A percentile compares a stretch with the other conserved stretches of the same genome.
Evolutionary conservation across 768 basidiomycete genomes (phyloP).

Genomic region (Phaeotremella fagi): DNA sequence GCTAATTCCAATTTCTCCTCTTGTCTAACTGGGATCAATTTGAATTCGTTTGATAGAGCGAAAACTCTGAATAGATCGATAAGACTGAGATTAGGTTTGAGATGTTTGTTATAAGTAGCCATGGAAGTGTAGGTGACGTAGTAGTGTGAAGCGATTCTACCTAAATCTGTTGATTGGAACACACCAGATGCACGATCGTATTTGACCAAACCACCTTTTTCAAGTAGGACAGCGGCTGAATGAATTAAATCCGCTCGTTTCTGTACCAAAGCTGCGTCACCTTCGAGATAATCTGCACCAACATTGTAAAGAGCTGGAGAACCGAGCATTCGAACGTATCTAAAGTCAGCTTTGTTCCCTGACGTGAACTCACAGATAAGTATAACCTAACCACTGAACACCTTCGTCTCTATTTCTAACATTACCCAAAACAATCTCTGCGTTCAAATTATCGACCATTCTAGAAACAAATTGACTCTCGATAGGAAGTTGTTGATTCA

Average conservation of each 20-base stretch:
- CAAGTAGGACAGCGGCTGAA: constrained; percentile 84
- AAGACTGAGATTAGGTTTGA: constrained; percentile 76
- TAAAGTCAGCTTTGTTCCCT: constrained; percentile 41
- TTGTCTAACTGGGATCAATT: constrained; percentile 63
- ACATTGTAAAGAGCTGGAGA: constrained; percentile 83
- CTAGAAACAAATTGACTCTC: constrained; percentile 90
- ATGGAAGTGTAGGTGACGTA: constrained; percentile 94
- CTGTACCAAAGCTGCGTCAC: constrained; percentile 74
- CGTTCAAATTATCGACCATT: constrained; percentile 91
- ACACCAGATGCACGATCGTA: constrained; percentile 83
- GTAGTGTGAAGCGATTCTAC: constrained; percentile 89
- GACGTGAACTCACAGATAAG: constrained; percentile 68
- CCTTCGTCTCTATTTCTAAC: constrained; percentile 94
- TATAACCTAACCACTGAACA: constrained; percentile 94
- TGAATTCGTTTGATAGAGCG: constrained; percentile 92
- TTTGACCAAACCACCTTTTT: constrained; percentile 90
- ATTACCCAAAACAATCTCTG: constrained; percentile 91
- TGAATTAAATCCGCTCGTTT: constrained; percentile 87
- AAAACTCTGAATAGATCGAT: constrained; percentile 94
- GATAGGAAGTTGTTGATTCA: constrained; percentile 97
- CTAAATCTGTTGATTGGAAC: constrained; percentile 89
- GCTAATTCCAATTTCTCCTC: constrained; percentile 82
- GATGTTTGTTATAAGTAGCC: constrained; percentile 92
- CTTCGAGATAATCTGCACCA: constrained; percentile 83
- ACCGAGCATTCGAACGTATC: constrained; percentile 91